Percentiles rank a stretch among this genome's conserved stretches.
Conservation (phyloP, 352 stramenopile species). For the Phytophthora pisi region DNA sequence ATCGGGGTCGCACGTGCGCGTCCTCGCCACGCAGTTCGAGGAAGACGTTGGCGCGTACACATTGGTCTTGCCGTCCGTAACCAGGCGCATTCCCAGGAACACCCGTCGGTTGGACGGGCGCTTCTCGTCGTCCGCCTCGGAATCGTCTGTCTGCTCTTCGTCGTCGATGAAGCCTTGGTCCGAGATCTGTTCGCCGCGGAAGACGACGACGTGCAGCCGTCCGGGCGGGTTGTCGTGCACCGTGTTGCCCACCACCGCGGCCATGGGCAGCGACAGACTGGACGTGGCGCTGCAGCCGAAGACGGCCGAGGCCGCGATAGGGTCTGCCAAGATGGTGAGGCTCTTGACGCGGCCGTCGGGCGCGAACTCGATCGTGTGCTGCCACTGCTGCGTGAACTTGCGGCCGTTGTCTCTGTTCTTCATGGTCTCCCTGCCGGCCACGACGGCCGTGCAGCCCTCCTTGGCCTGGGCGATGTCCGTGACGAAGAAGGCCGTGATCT, state of each 20-base stretch:
- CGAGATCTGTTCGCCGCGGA: conserved; percentile 85
- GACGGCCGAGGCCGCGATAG: conserved; percentile 83
- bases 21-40: conserved; percentile 70
- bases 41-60: conserved; percentile 87
- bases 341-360: conserved; percentile 87
- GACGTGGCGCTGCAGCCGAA: conserved; percentile 90
- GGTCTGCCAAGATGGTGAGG: conserved; percentile 84
- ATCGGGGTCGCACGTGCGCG: conserved; percentile 52
- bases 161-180: conserved; percentile 54
- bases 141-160: conserved; percentile 59
- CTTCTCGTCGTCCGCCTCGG: conserved; percentile 49
- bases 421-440: conserved; percentile 87
- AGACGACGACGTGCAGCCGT: conserved; percentile 75
- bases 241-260: conserved; percentile 79
- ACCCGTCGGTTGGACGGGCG: conserved; percentile 37
- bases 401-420: conserved; percentile 88
- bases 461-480: conserved; percentile 89
- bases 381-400: conserved; percentile 91
- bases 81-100: conserved; percentile 76
- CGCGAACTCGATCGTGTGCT: conserved; percentile 90
- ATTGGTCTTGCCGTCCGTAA: conserved; percentile 89
- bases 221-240: conserved; percentile 81
- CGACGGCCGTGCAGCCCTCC: conserved; percentile 81
- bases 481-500: conserved; percentile 90
- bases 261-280: conserved; percentile 84